Conservation (phyloP, 1,284 basidiomycete species). For the Ustilago tritici region DNA sequence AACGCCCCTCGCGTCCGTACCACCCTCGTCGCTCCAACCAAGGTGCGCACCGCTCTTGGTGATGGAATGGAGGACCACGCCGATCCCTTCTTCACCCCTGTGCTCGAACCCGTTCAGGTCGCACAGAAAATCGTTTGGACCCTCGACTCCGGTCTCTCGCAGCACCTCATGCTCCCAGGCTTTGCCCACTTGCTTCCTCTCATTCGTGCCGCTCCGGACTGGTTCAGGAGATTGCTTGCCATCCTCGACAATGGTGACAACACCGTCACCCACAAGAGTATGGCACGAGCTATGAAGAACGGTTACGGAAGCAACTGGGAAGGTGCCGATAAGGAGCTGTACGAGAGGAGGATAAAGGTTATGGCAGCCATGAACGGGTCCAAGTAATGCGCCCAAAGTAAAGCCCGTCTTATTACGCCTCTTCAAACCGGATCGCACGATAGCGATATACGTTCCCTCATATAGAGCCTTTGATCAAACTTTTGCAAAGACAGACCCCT, state of each 20-base stretch:
- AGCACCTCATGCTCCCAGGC: conserved; percentile 61
- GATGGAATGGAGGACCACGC: conserved; percentile 65
- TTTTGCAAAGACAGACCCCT: too few relatives aligned
- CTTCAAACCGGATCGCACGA: not conserved
- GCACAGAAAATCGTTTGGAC: conserved; percentile 55
- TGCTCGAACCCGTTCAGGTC: conserved; percentile 63
- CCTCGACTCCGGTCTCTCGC: conserved; percentile 62
- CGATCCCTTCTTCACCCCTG: conserved; percentile 65
- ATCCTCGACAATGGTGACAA: conserved; percentile 63
- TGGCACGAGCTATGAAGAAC: conserved; percentile 53
- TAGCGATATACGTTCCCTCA: not conserved
- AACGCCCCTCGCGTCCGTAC: conserved; percentile 62
- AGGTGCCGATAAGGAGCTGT: conserved; percentile 50
- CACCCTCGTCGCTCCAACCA: conserved; percentile 65
- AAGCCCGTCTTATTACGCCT: not conserved
- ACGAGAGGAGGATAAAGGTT: conserved; percentile 31
- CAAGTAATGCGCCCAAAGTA: conserved; percentile 13
- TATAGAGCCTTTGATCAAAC: not conserved
- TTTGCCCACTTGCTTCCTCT: conserved; percentile 58
- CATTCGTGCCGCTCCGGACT: conserved; percentile 61
- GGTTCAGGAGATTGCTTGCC: conserved; percentile 55
- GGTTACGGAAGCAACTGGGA: conserved; percentile 65
- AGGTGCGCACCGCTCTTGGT: conserved; percentile 67
- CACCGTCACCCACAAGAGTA: conserved; percentile 58
- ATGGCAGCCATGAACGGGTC: conserved; percentile 18